Conservation (phyloP, 2,329 filamentous ascomycete genomes). For the Neonectria faginata region DNA sequence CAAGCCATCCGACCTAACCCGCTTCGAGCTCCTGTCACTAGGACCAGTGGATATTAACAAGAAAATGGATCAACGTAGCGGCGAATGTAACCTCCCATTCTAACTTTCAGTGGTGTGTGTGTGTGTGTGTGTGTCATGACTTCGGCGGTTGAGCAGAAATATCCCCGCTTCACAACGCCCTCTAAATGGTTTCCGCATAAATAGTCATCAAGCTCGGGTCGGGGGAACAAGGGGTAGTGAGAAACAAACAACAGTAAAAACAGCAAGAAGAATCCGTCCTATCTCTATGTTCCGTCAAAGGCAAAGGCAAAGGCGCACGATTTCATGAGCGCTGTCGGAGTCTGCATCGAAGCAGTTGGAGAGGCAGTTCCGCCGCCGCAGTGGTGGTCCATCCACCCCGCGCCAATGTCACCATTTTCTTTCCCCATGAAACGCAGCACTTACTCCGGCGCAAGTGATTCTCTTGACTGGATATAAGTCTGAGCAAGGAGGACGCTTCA, state of each 20-base stretch:
- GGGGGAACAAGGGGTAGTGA: slow-evolving; percentile 13
- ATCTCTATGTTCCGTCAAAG: slow-evolving; percentile 25
- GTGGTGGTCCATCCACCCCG: slow-evolving; percentile 12
- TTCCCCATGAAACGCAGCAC: slow-evolving; percentile 7
- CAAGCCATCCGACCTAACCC: not conserved
- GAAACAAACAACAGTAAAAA: slow-evolving; percentile 8
- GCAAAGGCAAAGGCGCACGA: not conserved
- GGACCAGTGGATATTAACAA: slow-evolving; percentile 17
- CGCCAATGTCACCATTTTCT: slow-evolving; percentile 7
- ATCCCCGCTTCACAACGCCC: slow-evolving; percentile 38
- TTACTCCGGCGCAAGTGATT: not conserved
- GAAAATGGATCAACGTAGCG: slow-evolving; percentile 19
- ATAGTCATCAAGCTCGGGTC: slow-evolving; percentile 33
- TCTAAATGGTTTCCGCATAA: slow-evolving; percentile 43
- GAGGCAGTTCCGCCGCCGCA: not conserved
- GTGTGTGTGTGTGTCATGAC: slow-evolving; percentile 26
- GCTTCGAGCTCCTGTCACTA: not conserved
- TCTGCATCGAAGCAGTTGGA: slow-evolving; percentile 6
- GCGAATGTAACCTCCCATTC: slow-evolving; percentile 30
- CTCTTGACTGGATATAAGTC: slow-evolving; percentile 22
- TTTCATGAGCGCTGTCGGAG: slow-evolving; percentile 15
- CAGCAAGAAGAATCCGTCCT: slow-evolving; percentile 15
- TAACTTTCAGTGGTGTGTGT: slow-evolving; percentile 28
- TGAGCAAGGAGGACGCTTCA: slow-evolving; percentile 42
- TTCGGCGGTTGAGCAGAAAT: slow-evolving; percentile 21